These are phyloP conservation scores for Acmispon strigosus DNA, from an alignment of 306 rosid genomes.

Conservation along the genomic window DNA sequence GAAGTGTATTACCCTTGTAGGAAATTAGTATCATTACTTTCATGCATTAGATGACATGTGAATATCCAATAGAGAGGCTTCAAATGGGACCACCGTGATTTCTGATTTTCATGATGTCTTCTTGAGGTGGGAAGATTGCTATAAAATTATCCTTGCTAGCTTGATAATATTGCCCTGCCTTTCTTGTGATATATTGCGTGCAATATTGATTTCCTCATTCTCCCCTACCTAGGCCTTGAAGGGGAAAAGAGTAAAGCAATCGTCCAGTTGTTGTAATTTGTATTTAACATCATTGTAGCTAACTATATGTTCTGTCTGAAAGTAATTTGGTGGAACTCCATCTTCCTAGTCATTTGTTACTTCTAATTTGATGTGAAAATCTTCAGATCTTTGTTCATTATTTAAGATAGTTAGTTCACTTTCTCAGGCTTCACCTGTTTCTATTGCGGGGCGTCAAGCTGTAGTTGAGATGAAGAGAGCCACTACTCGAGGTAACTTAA, in stretches of 20 bases:
- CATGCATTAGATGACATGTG: neutral
- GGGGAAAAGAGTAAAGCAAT: neutral
- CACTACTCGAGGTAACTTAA: slow-evolving; percentile 52
- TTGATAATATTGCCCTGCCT: neutral
- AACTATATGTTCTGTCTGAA: neutral
- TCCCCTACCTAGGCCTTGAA: neutral
- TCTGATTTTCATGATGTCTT: neutral
- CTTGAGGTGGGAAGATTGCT: neutral
- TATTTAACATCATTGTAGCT: neutral
- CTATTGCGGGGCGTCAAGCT: slow-evolving; percentile 42
- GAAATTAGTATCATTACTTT: neutral
- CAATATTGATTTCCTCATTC: neutral
- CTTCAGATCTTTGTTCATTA: neutral
- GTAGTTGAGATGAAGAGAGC: slow-evolving; percentile 63
- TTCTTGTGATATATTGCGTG: neutral
- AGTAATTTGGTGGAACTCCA: neutral
- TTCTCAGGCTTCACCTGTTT: slow-evolving; percentile 64
- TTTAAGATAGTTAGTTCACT: neutral
- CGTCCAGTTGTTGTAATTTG: neutral
- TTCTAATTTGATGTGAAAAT: neutral
- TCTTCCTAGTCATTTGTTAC: neutral
- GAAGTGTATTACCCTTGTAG: neutral
- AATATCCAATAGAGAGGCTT: neutral
- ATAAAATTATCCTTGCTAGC: neutral
- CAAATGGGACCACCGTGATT: neutral